phyloP scores from a whole-genome alignment of 1,284 basidiomycete genomes.

The Flammula alnicola region DNA sequence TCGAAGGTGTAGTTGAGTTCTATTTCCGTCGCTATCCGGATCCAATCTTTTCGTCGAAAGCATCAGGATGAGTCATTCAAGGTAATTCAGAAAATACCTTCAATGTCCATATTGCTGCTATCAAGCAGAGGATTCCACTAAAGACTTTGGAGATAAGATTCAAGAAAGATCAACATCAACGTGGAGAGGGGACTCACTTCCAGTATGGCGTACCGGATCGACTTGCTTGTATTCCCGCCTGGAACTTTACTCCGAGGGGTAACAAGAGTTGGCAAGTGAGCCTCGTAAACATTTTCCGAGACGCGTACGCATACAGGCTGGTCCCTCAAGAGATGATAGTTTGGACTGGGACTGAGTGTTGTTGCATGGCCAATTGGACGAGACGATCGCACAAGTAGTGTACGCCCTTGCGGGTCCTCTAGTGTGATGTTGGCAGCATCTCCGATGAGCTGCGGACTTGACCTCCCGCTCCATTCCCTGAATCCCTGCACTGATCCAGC shows the following conservation, averaged over 20 bases:
- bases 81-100: slow-evolving; percentile 46
- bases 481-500: slow-evolving; percentile 74
- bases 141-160: slow-evolving; percentile 12
- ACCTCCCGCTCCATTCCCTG: slow-evolving; percentile 70
- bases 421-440: slow-evolving; percentile 22
- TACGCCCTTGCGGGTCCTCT: slow-evolving; percentile 44
- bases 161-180: neutral
- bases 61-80: slow-evolving; percentile 16
- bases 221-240: slow-evolving; percentile 63
- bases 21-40: slow-evolving; percentile 87
- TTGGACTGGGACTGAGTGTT: slow-evolving; percentile 39
- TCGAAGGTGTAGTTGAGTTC: slow-evolving; percentile 91
- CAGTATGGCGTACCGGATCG: slow-evolving; percentile 80
- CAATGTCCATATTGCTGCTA: slow-evolving; percentile 85
- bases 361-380: slow-evolving; percentile 61
- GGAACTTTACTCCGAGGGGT: slow-evolving; percentile 72
- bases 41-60: slow-evolving; percentile 68
- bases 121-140: slow-evolving; percentile 89
- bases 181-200: slow-evolving; percentile 61
- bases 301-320: slow-evolving; percentile 55
- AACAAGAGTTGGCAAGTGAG: slow-evolving; percentile 72
- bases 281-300: slow-evolving; percentile 67
- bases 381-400: slow-evolving; percentile 72
- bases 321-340: slow-evolving; percentile 28
- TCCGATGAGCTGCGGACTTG: slow-evolving; percentile 45